phyloP scores from a whole-genome alignment of 331 rosid species.

The Arachis monticola region DNA sequence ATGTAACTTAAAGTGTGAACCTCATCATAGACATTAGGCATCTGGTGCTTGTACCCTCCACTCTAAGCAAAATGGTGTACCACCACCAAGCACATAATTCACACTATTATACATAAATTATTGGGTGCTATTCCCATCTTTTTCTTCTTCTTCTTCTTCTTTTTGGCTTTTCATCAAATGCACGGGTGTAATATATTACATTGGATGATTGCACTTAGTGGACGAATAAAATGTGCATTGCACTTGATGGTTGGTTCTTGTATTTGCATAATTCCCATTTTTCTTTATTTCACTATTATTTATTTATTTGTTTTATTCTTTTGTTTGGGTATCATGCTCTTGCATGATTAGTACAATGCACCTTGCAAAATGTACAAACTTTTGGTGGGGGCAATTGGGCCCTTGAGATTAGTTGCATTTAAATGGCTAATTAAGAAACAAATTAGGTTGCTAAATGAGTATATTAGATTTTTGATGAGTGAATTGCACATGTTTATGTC shows the following conservation, averaged over 20 bases:
- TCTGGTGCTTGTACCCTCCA: conserved; percentile 54
- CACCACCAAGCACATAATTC: conserved; percentile 42
- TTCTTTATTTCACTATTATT: too few relatives aligned
- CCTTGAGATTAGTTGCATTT: conserved; percentile 36
- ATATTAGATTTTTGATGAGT: conserved; percentile 48
- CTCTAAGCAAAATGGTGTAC: conserved; percentile 52
- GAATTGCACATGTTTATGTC: conserved; percentile 65
- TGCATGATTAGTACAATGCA: conserved; percentile 41
- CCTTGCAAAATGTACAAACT: conserved; percentile 39
- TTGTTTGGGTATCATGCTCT: conserved; percentile 21
- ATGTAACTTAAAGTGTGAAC: conserved; percentile 63
- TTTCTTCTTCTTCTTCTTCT: neutral
- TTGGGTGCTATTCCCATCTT: conserved; percentile 37
- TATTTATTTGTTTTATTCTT: neutral
- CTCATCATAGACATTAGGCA: conserved; percentile 47
- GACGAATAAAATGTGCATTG: conserved; percentile 46
- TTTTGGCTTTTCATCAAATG: conserved; percentile 46
- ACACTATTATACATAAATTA: conserved; percentile 53
- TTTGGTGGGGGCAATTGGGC: conserved; percentile 49
- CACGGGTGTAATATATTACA: conserved; percentile 62
- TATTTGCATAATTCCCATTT: conserved; percentile 29
- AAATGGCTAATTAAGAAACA: conserved; percentile 38
- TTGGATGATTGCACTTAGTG: conserved; percentile 55
- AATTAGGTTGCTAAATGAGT: conserved; percentile 49
- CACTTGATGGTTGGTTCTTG: conserved; percentile 57